Evolutionary conservation across 2,329 filamentous ascomycete species (phyloP), one percentile per base, ranked within the genome.

Genomic region (Acrocalymma vagum): DNA sequence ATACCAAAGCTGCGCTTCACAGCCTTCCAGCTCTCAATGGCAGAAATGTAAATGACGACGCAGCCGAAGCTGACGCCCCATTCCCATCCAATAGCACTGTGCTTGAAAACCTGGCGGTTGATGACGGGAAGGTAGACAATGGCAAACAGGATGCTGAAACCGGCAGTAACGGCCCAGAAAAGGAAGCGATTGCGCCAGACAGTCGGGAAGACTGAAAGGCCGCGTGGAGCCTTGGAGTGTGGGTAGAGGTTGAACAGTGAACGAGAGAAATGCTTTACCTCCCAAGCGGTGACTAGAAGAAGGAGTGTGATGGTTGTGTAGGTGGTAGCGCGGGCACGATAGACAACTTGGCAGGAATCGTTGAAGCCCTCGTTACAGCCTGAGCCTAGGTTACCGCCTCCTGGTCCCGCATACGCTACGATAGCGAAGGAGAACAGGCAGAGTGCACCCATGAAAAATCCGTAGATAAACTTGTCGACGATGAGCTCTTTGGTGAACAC

Each of bases 391-490:
- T 74, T 63, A 14, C 72, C 72, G 31, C 70, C 60, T 6, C 71
- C 72, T 21, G 65, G 67, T 6, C 72, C 72, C 23, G 58, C 61
- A 42, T 72, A 76, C 2, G 71, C 70, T 25, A 76, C 73, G 26
- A 73, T 66, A 29, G 70, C 65, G 54, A 73, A 76, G n/a, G 68
- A 67, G 33, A 64, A 66, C 8, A 77, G 69, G 46, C 74, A 76
- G 0, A 77, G 64, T 0, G 60, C 53, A 29, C 72, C 72, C 70
- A 76, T 74, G 58, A 69, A 74, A 37, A 68, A 68, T n/a, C 73
- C 74, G 49, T 76, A 77, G 58, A 77, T 71, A 59, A 76, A 72
- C 42, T 74, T 77, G 55, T 77, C 73, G 21, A 67, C 63, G 47
- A 77, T 75, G 43, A 77, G 65, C 38, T 77, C 73, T 20, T 58